phyloP scores from a whole-genome alignment of 2,329 filamentous ascomycete species.

The Huntiella moniliformis region DNA sequence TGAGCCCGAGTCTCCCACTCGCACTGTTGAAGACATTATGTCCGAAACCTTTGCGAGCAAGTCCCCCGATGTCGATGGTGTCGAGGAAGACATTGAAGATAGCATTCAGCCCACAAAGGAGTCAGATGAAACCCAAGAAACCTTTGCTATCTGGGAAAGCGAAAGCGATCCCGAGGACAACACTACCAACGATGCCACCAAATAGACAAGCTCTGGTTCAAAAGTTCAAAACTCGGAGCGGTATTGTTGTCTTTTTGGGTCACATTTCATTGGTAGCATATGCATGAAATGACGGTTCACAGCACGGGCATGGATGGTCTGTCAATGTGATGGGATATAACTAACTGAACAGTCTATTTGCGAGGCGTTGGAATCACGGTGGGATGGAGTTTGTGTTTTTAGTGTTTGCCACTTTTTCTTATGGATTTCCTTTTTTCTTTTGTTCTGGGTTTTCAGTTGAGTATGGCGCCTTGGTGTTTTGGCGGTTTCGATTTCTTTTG shows the following conservation, averaged over 20 bases:
- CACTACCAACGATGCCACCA: background rate
- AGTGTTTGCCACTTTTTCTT: background rate
- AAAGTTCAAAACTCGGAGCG: no score
- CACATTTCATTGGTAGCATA: no score
- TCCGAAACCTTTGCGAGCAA: slow-evolving; percentile 14
- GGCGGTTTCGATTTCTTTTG: background rate
- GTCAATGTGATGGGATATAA: background rate
- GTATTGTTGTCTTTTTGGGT: background rate
- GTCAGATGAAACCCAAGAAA: slow-evolving; percentile 39
- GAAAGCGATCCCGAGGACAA: slow-evolving; percentile 38
- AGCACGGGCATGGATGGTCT: slow-evolving; percentile 5
- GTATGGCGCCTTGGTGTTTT: slow-evolving; percentile 1
- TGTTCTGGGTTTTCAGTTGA: background rate
- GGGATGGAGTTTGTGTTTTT: background rate
- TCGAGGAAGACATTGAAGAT: slow-evolving; percentile 39
- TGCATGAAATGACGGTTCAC: background rate
- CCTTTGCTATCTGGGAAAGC: slow-evolving; percentile 55
- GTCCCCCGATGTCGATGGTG: slow-evolving; percentile 27
- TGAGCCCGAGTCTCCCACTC: background rate
- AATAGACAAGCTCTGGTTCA: no score
- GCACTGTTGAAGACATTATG: slow-evolving; percentile 10
- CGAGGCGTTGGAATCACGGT: background rate
- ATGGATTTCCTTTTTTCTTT: slow-evolving; percentile 1
- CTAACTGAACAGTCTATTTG: background rate
- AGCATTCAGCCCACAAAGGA: slow-evolving; percentile 31